Percentiles rank a stretch among this genome's conserved stretches.
Evolutionary conservation across 352 stramenopile genomes (phyloP).

Genomic region (Aphanomyces euteiches): DNA sequence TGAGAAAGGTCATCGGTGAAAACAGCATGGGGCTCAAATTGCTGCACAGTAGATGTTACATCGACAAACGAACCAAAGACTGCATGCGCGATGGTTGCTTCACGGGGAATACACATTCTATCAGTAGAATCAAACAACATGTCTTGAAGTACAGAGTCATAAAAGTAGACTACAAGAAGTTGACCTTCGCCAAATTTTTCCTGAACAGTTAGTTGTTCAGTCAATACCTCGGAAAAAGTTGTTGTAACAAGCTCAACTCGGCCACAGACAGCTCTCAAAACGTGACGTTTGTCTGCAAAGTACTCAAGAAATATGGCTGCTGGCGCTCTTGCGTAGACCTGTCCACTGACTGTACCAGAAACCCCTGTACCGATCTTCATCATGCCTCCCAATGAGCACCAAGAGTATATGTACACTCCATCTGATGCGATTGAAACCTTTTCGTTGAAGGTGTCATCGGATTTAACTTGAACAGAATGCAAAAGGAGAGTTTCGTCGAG

Average conservation of each 20-base stretch:
- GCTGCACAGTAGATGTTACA: not conserved
- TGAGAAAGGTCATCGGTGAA: conserved; percentile 4
- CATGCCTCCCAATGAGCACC: not conserved
- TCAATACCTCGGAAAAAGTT: not conserved
- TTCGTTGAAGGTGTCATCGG: not conserved
- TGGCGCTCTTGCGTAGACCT: conserved; percentile 6
- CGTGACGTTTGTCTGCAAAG: conserved; percentile 2
- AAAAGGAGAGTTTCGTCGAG: not conserved
- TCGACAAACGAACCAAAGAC: conserved; percentile 23
- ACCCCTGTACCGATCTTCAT: conserved; percentile 20
- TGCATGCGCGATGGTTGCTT: conserved; percentile 2
- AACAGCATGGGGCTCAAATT: not conserved
- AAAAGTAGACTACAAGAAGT: conserved; percentile 17
- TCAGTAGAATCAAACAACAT: conserved; percentile 1
- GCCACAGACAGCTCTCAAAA: conserved; percentile 11
- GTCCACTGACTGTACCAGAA: not conserved
- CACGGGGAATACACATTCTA: not conserved
- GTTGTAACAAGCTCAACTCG: conserved; percentile 3
- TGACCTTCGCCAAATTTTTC: conserved; percentile 13
- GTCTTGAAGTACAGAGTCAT: not conserved
- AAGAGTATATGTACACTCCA: conserved; percentile 16
- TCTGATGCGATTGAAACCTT: conserved; percentile 4
- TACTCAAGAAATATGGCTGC: not conserved
- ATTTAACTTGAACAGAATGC: conserved; percentile 9
- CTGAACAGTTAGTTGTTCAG: not conserved